These are phyloP conservation scores for Umbelopsis vinacea DNA, from an alignment of 192 early-diverging fungal species.

Conservation along the genomic window DNA sequence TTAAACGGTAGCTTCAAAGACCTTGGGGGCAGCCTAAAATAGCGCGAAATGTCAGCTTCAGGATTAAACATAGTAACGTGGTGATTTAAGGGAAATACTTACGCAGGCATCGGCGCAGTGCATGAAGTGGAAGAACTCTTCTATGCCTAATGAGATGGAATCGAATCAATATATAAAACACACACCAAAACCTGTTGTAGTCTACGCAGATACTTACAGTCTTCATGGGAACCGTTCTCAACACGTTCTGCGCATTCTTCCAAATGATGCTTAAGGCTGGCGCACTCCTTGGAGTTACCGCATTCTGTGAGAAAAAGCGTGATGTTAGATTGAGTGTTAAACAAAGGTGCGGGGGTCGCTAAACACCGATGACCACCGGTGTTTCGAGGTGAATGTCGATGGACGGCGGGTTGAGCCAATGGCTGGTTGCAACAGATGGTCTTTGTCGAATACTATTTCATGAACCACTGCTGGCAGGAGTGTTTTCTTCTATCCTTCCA, in stretches of 20 bases:
- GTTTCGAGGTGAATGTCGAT: too few species aligned
- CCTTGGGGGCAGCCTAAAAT: conserved; percentile 60
- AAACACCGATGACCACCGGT: too few species aligned
- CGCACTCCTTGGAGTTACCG: conserved; percentile 63
- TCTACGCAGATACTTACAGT: conserved; percentile 50
- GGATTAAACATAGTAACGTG: too few species aligned
- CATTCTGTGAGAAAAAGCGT: conserved; percentile 51
- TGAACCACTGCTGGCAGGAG: too few species aligned
- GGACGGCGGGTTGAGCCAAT: too few species aligned
- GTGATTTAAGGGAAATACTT: conserved; percentile 47
- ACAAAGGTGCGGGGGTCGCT: too few species aligned
- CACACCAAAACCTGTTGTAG: not conserved
- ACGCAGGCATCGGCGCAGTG: conserved; percentile 83
- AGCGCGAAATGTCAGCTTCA: not conserved
- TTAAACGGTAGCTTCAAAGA: conserved; percentile 65
- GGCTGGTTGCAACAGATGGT: too few species aligned
- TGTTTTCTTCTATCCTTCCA: too few species aligned
- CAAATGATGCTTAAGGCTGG: conserved; percentile 73
- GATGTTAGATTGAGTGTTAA: not conserved
- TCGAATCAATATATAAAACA: conserved; percentile 4
- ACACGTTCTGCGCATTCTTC: conserved; percentile 81
- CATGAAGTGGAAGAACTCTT: conserved; percentile 83
- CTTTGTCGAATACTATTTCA: too few species aligned
- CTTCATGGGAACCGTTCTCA: conserved; percentile 72
- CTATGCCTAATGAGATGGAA: conserved; percentile 47